Percentiles rank a stretch among this genome's conserved stretches.
Evolutionary conservation across 2,329 filamentous ascomycete species (phyloP).

Genomic region (Penicillium sclerotigenum): DNA sequence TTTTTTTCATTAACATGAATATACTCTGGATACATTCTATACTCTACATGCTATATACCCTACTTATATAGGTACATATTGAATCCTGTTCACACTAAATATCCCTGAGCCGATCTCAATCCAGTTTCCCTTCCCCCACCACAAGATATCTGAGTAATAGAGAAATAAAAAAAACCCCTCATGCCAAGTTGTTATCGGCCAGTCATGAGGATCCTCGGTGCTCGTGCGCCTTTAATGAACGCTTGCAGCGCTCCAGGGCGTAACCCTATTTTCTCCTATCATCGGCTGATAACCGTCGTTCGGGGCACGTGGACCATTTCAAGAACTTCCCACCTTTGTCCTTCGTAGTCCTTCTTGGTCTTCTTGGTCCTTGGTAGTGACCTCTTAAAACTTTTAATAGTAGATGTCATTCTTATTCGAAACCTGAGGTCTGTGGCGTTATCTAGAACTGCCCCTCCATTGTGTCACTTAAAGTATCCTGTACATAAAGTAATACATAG

Average conservation of each 20-base stretch:
- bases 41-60: no score
- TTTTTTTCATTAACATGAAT: no score
- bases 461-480: no score
- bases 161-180: conserved; percentile 10
- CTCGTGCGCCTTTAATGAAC: conserved; percentile 12
- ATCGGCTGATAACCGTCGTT: conserved; percentile 7
- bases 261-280: conserved; percentile 9
- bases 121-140: neutral
- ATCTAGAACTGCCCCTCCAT: neutral
- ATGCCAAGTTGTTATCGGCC: conserved; percentile 14
- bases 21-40: neutral
- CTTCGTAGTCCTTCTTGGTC: no score
- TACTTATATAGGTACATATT: no score
- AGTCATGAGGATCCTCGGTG: conserved; percentile 8
- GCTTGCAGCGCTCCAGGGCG: conserved; percentile 12
- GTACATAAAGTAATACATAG: neutral
- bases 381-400: no score
- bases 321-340: neutral
- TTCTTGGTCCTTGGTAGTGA: no score
- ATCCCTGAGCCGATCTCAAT: conserved; percentile 3
- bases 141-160: neutral
- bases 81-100: neutral
- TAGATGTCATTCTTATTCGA: neutral
- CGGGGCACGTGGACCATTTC: conserved; percentile 3
- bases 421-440: neutral